Conservation (phyloP, 2,329 filamentous ascomycete species). For the Coccinonectria pachysandricola region DNA sequence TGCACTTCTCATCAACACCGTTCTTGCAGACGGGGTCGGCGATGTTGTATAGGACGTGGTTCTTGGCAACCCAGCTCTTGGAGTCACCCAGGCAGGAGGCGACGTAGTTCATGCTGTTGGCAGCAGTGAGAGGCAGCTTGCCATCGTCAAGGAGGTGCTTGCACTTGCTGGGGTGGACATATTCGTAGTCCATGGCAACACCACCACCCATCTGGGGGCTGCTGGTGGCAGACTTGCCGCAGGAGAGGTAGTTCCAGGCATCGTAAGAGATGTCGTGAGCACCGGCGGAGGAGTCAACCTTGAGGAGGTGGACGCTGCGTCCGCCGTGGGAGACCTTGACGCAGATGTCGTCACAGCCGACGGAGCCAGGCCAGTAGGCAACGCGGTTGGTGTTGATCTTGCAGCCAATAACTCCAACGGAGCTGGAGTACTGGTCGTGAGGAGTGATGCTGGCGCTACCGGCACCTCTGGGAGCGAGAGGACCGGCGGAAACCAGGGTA, state of each 20-base stretch:
- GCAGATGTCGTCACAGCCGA: conserved; percentile 47
- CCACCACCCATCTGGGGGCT: conserved; percentile 39
- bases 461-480: conserved; percentile 16
- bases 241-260: conserved; percentile 49
- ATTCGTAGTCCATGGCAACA: conserved; percentile 39
- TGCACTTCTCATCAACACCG: conserved; percentile 42
- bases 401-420: conserved; percentile 48
- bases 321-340: conserved; percentile 39
- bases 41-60: conserved; percentile 44
- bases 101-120: conserved; percentile 48
- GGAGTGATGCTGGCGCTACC: conserved; percentile 35
- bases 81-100: conserved; percentile 33
- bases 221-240: conserved; percentile 36
- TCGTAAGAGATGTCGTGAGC: conserved; percentile 52
- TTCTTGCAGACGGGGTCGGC: conserved; percentile 37
- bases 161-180: conserved; percentile 38
- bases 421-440: conserved; percentile 46
- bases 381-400: conserved; percentile 51
- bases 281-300: conserved; percentile 44
- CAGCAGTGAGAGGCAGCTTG: conserved; percentile 43
- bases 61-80: conserved; percentile 41
- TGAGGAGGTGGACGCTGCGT: conserved; percentile 45
- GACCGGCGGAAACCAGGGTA: conserved; percentile 19
- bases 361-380: conserved; percentile 46
- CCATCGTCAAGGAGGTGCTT: conserved; percentile 35